Evolutionary conservation across 306 rosid genomes (phyloP).

Genomic region (Lotus japonicus): DNA sequence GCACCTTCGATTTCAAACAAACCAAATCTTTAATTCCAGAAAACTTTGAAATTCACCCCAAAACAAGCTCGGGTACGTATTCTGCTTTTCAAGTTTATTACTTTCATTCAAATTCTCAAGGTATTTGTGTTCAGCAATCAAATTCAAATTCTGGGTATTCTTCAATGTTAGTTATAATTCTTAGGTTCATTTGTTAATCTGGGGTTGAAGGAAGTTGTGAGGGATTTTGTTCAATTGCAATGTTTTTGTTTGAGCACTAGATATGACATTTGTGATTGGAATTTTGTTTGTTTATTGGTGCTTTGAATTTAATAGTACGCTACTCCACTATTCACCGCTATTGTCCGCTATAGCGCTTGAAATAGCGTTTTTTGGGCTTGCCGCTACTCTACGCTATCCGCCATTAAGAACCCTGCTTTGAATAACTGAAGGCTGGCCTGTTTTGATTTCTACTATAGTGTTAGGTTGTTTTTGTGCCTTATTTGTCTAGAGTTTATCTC

Average conservation of each 20-base stretch:
- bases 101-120: constrained; percentile 10
- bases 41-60: too few species aligned
- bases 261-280: constrained; percentile 1
- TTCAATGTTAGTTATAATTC: constrained; percentile 11
- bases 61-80: too few species aligned
- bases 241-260: constrained; percentile 11
- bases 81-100: constrained; percentile 18
- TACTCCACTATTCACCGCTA: too few species aligned
- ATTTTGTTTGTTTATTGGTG: constrained; percentile 9
- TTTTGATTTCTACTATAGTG: constrained; percentile 10
- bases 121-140: constrained; percentile 30
- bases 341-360: too few species aligned
- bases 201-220: neutral
- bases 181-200: neutral
- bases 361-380: too few species aligned
- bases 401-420: too few species aligned
- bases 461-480: constrained; percentile 2
- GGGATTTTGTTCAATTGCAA: constrained; percentile 4
- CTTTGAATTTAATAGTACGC: too few species aligned
- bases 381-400: too few species aligned
- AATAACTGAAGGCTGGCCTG: constrained; percentile 10
- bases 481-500: neutral
- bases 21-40: too few species aligned
- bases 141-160: constrained; percentile 19
- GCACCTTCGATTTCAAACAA: constrained; percentile 4